Percentiles rank a stretch among this genome's conserved stretches.
These are phyloP conservation scores for Leishmania arabica DNA, from an alignment of 208 protist species.

Conservation along the genomic window DNA sequence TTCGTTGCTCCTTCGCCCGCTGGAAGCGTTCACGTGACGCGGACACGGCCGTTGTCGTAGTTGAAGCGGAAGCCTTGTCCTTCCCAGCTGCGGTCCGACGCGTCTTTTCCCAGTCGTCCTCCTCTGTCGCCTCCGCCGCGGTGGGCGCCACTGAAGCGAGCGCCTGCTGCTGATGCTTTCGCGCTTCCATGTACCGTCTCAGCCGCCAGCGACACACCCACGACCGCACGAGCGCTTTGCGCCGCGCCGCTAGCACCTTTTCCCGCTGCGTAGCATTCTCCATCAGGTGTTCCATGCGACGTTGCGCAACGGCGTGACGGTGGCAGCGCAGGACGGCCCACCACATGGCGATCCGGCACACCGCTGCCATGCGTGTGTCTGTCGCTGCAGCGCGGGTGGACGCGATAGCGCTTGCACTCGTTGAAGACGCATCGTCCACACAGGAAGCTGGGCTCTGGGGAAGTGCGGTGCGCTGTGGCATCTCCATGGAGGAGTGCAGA, in stretches of 20 bases:
- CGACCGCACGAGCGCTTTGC: constrained; percentile 32
- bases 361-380: constrained; percentile 22
- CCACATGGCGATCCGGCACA: constrained; percentile 30
- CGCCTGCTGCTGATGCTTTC: constrained; percentile 15
- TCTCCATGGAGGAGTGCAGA: constrained; percentile 4
- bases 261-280: constrained; percentile 26
- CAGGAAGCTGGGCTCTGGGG: neutral
- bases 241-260: constrained; percentile 31
- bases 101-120: neutral
- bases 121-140: neutral
- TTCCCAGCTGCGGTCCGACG: neutral
- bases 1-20: constrained; percentile 63
- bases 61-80: neutral
- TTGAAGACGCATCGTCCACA: neutral
- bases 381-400: neutral
- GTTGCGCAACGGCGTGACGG: constrained; percentile 15
- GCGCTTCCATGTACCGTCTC: constrained; percentile 25
- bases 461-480: constrained; percentile 8
- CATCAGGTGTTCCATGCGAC: constrained; percentile 13
- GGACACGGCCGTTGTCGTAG: neutral
- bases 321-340: constrained; percentile 23
- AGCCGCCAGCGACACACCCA: constrained; percentile 36
- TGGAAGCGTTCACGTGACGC: constrained; percentile 69
- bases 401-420: neutral
- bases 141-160: neutral